Base-by-base conservation (phyloP, 495 filamentous ascomycete genomes). In the Rusavskia elegans region DNA sequence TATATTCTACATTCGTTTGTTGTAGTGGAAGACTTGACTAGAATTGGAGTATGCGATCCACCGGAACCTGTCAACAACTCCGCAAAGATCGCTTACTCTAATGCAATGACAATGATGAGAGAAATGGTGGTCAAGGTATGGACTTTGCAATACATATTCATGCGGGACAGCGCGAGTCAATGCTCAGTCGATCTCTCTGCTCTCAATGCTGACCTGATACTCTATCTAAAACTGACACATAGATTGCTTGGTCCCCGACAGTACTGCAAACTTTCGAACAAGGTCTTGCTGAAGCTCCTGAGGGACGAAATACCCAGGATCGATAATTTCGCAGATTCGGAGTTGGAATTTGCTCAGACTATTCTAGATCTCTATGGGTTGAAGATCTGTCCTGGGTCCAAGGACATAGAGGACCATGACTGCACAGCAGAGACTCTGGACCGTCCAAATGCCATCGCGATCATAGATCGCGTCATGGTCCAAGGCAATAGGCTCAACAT, bases 71-170 rank as follows among this genome's bases (percentile, higher is more conserved):
- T 68, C 32, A 69, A 60, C 50, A 62, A 61, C 32, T 59, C 74
- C 14, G 70, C 69, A 7, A 71, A 65, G 53, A 73, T 65, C 19
- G 62, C 71, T 0, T 54, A 53, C 32, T 71, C 76, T 49, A 70
- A 68, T 13, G 82, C 87, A 54, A 74, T 81, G 45, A 78, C 76
- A 23, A 88, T 82, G 61, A 75, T 95, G 39, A 79, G 87, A 36
- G 89, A 96, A 53, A 85, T 94, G 76, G 84, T 95, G 56, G 81
- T 97, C 7, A 80, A 85, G 40, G 80, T 80, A 27, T 97, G 92
- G 89, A 82, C 83, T 10, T 65, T 96, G 30, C 78, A 84, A 51
- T 84, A 83, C 63, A 76, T 77, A 0, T 70, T 95, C 49, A 59
- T 95, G 16, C 83, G 84, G 55, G 83, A 89, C 58, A 83, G 77